Base-by-base conservation (phyloP, 495 filamentous ascomycete genomes). In the Aspergillus heteromorphus region DNA sequence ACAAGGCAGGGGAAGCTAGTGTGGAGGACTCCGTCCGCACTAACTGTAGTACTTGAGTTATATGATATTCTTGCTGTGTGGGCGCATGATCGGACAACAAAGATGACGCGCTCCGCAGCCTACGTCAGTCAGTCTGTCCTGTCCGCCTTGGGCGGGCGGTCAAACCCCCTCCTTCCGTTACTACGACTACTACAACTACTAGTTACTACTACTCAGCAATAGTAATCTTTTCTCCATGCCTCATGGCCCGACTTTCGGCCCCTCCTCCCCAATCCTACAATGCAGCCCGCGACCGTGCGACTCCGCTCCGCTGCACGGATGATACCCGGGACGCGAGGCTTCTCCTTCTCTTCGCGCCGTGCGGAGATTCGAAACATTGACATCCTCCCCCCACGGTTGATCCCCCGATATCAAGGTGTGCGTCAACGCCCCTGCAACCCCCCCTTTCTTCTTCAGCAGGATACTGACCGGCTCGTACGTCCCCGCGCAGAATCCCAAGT, bases 361-460 rank as follows among this genome's bases (percentile, higher is more conserved):
- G 55, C 56, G 27, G 71, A 79, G 58, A 75, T 81, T 29, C 66
- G 62, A 56, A 69, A 77, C 55, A 53, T 82, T 23, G 62, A 64
- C 14, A 65, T 62, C 18, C 67, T 81, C 29, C 62, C 76, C 7
- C 61, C 58, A 34, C 70, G 76, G 2, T 62, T 75, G 30, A 62
- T 71, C 43, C 79, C 79, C 16, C 72, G 65, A 56, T 82, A 79
- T 58, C 75, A 76, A 78, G 79, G 77, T 84, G 66, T 62, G 68
- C 59, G 45, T 61, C 41, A 51, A 54, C 40, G 43, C 13, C 25
- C 45, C 21, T 30, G 1, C 16, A 54, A n/a, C 30, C n/a, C n/a
- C n/a, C n/a, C n/a, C n/a, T n/a, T n/a, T n/a, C n/a, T n/a, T n/a
- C 17, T 25, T 20, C 21, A 6, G 21, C 2, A 19, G 16, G 8